Evolutionary conservation across 306 rosid species (phyloP), one percentile per base, ranked within the genome.

Genomic region (Herpetospermum pedunculosum): DNA sequence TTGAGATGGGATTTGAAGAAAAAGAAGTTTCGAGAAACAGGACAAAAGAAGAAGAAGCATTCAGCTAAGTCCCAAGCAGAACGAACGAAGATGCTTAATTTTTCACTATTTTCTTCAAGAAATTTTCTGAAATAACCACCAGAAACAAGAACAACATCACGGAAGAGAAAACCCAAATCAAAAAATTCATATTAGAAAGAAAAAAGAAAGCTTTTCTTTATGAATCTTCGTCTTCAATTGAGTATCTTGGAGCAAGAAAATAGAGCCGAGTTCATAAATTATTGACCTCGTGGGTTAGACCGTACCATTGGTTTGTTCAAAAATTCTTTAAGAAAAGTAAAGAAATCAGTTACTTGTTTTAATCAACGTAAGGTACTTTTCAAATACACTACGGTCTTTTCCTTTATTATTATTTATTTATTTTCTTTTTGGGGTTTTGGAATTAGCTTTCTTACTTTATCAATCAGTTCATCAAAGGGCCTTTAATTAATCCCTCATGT

Each of bases 391-490:
- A 54, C 50, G 72, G 71, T 40, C 72, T 65, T 40, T 40, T 58
- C 18, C 38, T 58, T 12, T 58, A 11, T 19, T 28, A 13, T 54
- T 52, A 2, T 41, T 4, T 4, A 12, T 34, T 37, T 18, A 2
- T 4, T 65, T 75, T 47, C 37, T 21, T 46, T 30, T 32, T 64
- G 23, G 38, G 50, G 47, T 48, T 73, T 75, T 21, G 46, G 26
- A 58, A 74, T 74, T 41, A 41, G 65, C 41, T 53, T n/a, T 75
- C 44, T 28, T 32, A 21, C 46, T 72, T 49, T 50, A 65, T 43
- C 52, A 65, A 65, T 72, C 44, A 26, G 77, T 75, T 75, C 77
- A 46, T 75, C 77, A 46, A 75, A 59, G 55, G 49, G 64, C 28
- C 76, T 49, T 72, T 52, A 29, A 72, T 72, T 72, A 72, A 72